Base-by-base conservation (phyloP, 2,329 filamentous ascomycete genomes). In the Ceratocystis colombiana region DNA sequence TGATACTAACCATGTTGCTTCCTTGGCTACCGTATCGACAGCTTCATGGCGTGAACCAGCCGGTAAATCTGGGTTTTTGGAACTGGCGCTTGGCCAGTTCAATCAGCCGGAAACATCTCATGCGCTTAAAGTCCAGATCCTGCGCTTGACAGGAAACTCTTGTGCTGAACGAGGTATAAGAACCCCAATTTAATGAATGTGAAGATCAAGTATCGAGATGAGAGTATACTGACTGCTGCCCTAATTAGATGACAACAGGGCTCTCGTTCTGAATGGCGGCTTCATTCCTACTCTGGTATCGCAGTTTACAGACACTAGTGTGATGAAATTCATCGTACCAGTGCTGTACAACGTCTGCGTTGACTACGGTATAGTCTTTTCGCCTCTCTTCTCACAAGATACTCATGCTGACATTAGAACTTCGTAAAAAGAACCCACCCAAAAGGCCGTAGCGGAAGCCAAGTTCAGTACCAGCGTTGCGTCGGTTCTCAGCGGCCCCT, bases 281-380 rank as follows among this genome's bases (percentile, higher is more conserved):
- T 76, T 78, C 28, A 71, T 87, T 12, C 70, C 74, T 2, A 73
- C 75, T 41, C 76, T 87, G 66, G 78, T 83, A 41, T 70, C 73
- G 2, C 76, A 82, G 45, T 73, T 86, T 7, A 69, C 74, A 15
- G 73, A 82, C 46, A 78, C 82, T 62, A 72, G 74, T 0, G 70
- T 85, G 20, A 73, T 84, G 6, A 73, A 77, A 0, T 82, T 83
- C 71, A 77, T 78, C 45, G 79, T 86, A 50, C 82, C 83, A 0
- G 84, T 86, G 6, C 73, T 87, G 3, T 85, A 81, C 73, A 87
- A 87, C 71, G 77, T 85, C 61, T 79, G 83, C 65, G 79, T 86
- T 15, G 84, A 87, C 71, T 86, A 85, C 71, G 82, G 84, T 86
- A 72, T 5, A 74, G 78, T 28, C 10, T 28, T 2, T 2, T 28